Evolutionary conservation across 2,329 filamentous ascomycete species (phyloP).

Genomic region (Botrytis medusae): DNA sequence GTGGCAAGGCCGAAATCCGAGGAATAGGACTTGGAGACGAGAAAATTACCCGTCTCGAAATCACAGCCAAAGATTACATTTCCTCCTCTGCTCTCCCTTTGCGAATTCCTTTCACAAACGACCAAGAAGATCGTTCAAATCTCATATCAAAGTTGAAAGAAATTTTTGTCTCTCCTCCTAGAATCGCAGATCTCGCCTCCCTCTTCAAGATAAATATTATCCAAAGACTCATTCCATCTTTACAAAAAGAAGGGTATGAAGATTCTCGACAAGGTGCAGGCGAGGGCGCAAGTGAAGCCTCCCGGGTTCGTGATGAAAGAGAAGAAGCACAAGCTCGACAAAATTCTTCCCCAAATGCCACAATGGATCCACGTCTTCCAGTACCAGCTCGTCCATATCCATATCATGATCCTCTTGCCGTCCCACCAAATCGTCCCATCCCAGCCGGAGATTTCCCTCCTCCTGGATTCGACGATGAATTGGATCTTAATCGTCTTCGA

Average conservation of each 20-base stretch:
- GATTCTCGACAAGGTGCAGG: slow-evolving; percentile 27
- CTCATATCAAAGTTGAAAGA: slow-evolving; percentile 52
- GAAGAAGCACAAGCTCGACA: slow-evolving; percentile 46
- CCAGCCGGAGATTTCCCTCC: slow-evolving; percentile 77
- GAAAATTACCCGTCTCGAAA: slow-evolving; percentile 74
- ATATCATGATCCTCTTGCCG: slow-evolving; percentile 64
- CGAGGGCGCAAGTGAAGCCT: slow-evolving; percentile 42
- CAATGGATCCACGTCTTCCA: slow-evolving; percentile 45
- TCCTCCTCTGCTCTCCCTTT: slow-evolving; percentile 58
- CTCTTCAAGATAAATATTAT: slow-evolving; percentile 78
- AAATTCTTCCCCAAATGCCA: slow-evolving; percentile 43
- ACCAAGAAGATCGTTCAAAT: slow-evolving; percentile 53
- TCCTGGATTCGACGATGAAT: slow-evolving; percentile 90
- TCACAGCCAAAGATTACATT: slow-evolving; percentile 73
- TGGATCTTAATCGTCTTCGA: slow-evolving; percentile 72
- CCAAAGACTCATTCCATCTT: slow-evolving; percentile 75
- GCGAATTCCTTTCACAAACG: slow-evolving; percentile 49
- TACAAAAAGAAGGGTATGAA: slow-evolving; percentile 78
- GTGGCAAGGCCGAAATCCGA: slow-evolving; percentile 79
- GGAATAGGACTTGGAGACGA: slow-evolving; percentile 79
- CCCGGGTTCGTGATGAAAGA: slow-evolving; percentile 45
- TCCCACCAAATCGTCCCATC: slow-evolving; percentile 59
- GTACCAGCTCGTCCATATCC: slow-evolving; percentile 67
- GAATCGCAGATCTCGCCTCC: slow-evolving; percentile 66
- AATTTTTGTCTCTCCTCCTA: slow-evolving; percentile 71